Percentiles rank a stretch among this genome's conserved stretches.
phyloP scores from a whole-genome alignment of 225 moss, liverwort and hornwort genomes.

The Climacium dendroides region DNA sequence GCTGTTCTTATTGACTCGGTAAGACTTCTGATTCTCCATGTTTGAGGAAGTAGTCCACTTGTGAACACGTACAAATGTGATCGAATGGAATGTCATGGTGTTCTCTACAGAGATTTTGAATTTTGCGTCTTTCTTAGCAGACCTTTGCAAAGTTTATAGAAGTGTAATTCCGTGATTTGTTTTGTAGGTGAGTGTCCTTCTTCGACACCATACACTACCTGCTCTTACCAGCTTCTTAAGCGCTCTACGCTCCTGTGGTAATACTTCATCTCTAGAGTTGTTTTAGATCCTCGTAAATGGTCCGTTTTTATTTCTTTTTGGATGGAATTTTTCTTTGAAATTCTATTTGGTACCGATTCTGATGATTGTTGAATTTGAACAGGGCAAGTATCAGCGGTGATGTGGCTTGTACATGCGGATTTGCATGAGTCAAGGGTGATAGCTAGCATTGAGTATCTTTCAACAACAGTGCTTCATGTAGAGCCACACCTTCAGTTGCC shows the following conservation, averaged over 20 bases:
- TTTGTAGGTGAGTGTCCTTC: conserved; percentile 56
- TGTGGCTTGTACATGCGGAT: conserved; percentile 67
- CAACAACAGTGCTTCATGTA: conserved; percentile 44
- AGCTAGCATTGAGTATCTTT: conserved; percentile 59
- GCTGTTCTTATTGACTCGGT: conserved; percentile 74
- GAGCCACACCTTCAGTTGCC: conserved; percentile 31
- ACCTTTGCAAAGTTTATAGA: neutral
- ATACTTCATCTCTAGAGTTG: neutral
- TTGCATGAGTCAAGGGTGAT: conserved; percentile 57
- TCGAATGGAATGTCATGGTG: neutral
- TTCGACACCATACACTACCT: conserved; percentile 60
- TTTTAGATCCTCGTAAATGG: neutral
- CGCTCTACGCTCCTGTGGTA: conserved; percentile 58
- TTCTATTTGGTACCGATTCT: neutral
- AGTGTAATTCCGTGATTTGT: neutral
- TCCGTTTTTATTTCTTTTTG: neutral
- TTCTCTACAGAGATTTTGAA: neutral
- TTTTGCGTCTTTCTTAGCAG: neutral
- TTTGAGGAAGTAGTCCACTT: neutral
- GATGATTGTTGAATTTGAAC: conserved; percentile 12
- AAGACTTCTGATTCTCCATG: conserved; percentile 4
- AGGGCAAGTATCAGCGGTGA: conserved; percentile 64
- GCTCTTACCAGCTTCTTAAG: conserved; percentile 53
- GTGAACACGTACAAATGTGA: neutral
- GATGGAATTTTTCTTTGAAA: neutral